phyloP scores from a whole-genome alignment of 2,329 filamentous ascomycete genomes.

The Claviceps quebecensis region DNA sequence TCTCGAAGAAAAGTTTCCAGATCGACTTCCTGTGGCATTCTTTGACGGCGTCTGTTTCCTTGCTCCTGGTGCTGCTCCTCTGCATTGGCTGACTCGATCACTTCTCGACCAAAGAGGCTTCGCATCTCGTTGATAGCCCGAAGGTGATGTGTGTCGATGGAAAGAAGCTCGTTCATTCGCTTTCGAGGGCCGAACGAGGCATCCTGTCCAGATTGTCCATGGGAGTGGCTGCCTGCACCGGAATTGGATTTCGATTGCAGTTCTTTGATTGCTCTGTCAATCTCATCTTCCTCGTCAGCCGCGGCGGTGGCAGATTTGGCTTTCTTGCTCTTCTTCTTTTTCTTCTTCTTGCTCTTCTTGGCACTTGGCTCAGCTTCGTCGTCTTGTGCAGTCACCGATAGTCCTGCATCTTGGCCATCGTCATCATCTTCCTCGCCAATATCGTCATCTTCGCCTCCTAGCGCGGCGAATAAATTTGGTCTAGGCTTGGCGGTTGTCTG shows the following conservation, averaged over 20 bases:
- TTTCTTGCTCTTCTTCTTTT: constrained; percentile 18
- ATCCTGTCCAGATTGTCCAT: constrained; percentile 5
- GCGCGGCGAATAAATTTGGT: constrained; percentile 36
- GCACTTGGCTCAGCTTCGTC: constrained; percentile 9
- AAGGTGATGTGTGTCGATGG: constrained; percentile 52
- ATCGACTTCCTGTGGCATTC: constrained; percentile 37
- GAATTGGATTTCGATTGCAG: constrained; percentile 14
- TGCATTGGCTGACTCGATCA: constrained; percentile 38
- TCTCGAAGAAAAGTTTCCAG: constrained; percentile 40
- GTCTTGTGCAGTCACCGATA: constrained; percentile 12
- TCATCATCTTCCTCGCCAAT: constrained; percentile 15
- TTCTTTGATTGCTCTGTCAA: constrained; percentile 39
- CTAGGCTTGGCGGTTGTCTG: constrained; percentile 23
- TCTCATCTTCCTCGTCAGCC: constrained; percentile 32
- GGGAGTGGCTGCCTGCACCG: not conserved
- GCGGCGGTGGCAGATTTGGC: constrained; percentile 18
- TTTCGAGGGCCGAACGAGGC: constrained; percentile 4
- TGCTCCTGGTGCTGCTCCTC: constrained; percentile 29
- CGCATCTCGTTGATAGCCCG: constrained; percentile 88
- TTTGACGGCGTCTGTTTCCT: constrained; percentile 16
- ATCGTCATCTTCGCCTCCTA: constrained; percentile 30
- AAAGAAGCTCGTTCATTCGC: constrained; percentile 28
- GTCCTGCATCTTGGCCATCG: constrained; percentile 19
- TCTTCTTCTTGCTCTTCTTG: constrained; percentile 25
- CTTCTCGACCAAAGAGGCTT: constrained; percentile 40